Percentiles rank a stretch among this genome's conserved stretches.
phyloP scores from a whole-genome alignment of 148 eudicot species.

The Persicaria maculosa region DNA sequence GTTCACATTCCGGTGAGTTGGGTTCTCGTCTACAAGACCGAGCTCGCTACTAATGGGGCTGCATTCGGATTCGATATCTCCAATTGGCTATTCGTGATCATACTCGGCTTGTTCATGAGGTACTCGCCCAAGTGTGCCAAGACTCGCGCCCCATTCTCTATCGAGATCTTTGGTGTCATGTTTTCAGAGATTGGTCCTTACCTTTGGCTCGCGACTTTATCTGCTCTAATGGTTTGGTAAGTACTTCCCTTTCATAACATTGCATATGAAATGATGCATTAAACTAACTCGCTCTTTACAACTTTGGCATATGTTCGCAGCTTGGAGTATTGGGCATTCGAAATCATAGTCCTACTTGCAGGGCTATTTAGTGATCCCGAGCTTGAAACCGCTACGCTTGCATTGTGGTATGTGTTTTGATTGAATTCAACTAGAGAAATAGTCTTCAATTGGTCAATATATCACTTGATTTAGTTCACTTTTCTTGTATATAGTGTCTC shows the following conservation, averaged over 20 bases:
- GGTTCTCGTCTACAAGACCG: constrained; percentile 26
- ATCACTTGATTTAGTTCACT: not conserved
- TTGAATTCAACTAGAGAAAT: not conserved
- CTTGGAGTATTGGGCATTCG: constrained; percentile 33
- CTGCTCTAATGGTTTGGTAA: constrained; percentile 52
- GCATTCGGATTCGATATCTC: constrained; percentile 36
- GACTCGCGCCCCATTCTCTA: constrained; percentile 28
- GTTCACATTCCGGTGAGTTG: constrained; percentile 33
- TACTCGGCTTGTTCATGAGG: constrained; percentile 32
- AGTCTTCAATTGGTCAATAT: not conserved
- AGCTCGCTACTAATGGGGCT: constrained; percentile 29
- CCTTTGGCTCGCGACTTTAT: constrained; percentile 34
- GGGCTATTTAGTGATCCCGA: constrained; percentile 32
- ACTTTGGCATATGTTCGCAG: constrained; percentile 10
- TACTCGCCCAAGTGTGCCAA: constrained; percentile 26
- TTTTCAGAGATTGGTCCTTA: constrained; percentile 23
- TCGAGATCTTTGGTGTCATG: constrained; percentile 20
- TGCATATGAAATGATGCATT: not conserved
- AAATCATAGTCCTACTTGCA: constrained; percentile 25
- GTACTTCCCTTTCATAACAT: not conserved
- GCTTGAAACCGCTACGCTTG: constrained; percentile 27
- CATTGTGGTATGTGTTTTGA: constrained; percentile 18
- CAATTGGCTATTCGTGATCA: constrained; percentile 29
- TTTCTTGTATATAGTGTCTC: constrained; percentile 5
- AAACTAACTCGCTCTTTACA: not conserved